phyloP scores from a whole-genome alignment of 73 alveolate species.

The Symbiodinium natans region DNA sequence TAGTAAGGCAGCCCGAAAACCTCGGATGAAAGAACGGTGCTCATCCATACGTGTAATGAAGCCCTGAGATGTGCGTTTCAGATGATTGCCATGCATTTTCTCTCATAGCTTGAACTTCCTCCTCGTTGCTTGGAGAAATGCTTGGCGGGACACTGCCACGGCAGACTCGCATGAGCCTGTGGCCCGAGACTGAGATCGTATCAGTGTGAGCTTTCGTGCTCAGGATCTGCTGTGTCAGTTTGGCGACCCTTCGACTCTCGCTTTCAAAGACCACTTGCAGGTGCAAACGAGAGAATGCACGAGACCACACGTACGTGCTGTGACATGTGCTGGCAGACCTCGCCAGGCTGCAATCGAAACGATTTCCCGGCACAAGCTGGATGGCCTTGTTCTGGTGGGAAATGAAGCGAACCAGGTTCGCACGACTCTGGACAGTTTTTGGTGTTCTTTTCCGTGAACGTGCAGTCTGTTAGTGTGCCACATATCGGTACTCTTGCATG shows the following conservation, averaged over 20 bases:
- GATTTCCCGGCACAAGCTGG: slow-evolving; percentile 51
- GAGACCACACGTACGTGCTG: too few relatives aligned
- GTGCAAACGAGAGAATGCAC: background rate
- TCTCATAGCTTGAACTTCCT: background rate
- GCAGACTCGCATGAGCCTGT: too few relatives aligned
- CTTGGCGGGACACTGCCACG: background rate
- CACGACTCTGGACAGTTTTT: background rate
- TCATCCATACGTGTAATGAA: too few relatives aligned
- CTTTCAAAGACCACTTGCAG: slow-evolving; percentile 53
- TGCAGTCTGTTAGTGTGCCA: too few relatives aligned
- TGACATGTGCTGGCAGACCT: background rate
- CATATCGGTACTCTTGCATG: too few relatives aligned
- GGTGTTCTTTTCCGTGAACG: too few relatives aligned
- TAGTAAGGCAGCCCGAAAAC: background rate
- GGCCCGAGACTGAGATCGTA: too few relatives aligned
- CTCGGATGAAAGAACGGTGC: too few relatives aligned
- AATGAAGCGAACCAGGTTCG: slow-evolving; percentile 55
- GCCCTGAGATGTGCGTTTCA: background rate
- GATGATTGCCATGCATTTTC: background rate
- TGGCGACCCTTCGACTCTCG: slow-evolving; percentile 73
- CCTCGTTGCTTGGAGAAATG: background rate
- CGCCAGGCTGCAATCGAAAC: slow-evolving; percentile 58
- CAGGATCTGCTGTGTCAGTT: slow-evolving; percentile 65
- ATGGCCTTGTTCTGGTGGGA: slow-evolving; percentile 79
- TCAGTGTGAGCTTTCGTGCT: too few relatives aligned